Base-by-base conservation (phyloP, 805 yeast genomes). In the Grigorovia yakushimaensis region DNA sequence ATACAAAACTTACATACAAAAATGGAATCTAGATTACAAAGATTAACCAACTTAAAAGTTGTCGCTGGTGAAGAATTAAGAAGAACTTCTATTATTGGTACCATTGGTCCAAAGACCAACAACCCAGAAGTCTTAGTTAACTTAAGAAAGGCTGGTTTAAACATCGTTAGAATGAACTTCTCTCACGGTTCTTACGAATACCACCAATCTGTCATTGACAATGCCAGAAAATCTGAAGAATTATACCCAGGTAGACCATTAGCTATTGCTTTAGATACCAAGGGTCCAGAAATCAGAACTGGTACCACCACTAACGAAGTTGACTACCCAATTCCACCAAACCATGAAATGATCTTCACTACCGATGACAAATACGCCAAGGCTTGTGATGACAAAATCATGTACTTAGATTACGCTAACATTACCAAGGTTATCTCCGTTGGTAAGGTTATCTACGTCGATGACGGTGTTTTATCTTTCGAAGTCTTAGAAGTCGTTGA, bases 241-340 rank as follows among this genome's bases (percentile, higher is more conserved):
- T 69, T 84, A 48, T 88, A 83, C 71, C 80, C 85, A 57, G 97
- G 98, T 65, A 87, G 98, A 75, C 98, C 98, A 47, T 78, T 93
- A 64, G 98, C 96, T 53, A 89, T 93, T 71, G 98, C 98, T 56
- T 81, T 93, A 62, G 98, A 93, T 72, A 93, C 98, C 70, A 93
- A 93, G 80, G 98, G 98, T 60, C 98, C 98, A 54, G 98, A 93
- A 76, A 93, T 93, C 75, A 87, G 98, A 81, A 91, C 98, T 50
- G 98, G 98, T 72, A 81, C 88, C 70, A 93, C 98, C 60, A 68
- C 72, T 54, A 86, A 77, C 62, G 85, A 79, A 50, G 70, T 72
- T 51, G 98, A 93, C 67, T 88, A 72, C 72, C 84, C 96, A 64
- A 84, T 93, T 63, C 71, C 77, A 41, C 77, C 93, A 52, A 81